A percentile compares a stretch with the other conserved stretches of the same genome.
Conservation (phyloP, 371 early-diverging fungal species). For the Nematocida ironsii region DNA sequence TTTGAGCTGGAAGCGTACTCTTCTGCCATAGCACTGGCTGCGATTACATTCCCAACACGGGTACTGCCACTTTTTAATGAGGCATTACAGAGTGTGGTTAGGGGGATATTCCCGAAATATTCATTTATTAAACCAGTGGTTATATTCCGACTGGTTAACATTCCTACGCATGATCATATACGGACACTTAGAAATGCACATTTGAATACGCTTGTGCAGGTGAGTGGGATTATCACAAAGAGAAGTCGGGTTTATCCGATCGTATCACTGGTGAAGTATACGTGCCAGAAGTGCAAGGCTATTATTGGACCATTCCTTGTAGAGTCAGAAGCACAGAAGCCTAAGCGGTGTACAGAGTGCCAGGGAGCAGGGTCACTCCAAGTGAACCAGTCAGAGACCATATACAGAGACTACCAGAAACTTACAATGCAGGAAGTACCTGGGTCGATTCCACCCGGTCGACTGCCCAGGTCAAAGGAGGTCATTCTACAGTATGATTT, state of each 20-base stretch:
- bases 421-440: conserved; percentile 94
- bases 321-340: conserved; percentile 77
- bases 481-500: conserved; percentile 91
- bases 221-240: conserved; percentile 89
- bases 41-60: conserved; percentile 36
- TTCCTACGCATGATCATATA: conserved; percentile 79
- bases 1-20: conserved; percentile 59
- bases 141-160: conserved; percentile 84
- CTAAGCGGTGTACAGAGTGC: conserved; percentile 85
- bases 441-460: conserved; percentile 90
- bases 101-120: conserved; percentile 83
- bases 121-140: conserved; percentile 80
- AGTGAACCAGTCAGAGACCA: conserved; percentile 81
- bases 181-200: conserved; percentile 82
- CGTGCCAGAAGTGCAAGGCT: conserved; percentile 87
- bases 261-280: conserved; percentile 88
- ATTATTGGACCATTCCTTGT: conserved; percentile 90
- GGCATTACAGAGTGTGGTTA: conserved; percentile 82
- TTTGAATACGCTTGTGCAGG: conserved; percentile 84
- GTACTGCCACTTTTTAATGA: conserved; percentile 77
- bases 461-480: conserved; percentile 88
- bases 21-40: conserved; percentile 15
- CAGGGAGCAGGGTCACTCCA: conserved; percentile 85
- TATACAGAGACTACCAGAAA: conserved; percentile 94
- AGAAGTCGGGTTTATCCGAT: conserved; percentile 90